Percentiles rank a stretch among this genome's conserved stretches.
Conservation (phyloP, 331 rosid species). For the Cydonia oblonga region DNA sequence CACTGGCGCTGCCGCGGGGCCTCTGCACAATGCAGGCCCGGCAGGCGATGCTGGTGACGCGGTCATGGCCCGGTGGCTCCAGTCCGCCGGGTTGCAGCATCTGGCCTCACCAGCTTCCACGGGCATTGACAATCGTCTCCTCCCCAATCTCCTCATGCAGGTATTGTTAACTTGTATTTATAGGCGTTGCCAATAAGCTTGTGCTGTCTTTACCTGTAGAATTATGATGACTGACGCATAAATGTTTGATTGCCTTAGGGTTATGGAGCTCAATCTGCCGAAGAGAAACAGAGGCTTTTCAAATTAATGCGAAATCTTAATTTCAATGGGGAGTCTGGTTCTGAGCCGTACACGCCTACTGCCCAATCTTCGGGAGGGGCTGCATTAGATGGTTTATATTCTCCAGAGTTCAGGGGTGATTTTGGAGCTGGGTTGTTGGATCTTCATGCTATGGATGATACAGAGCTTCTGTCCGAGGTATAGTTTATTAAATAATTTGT, state of each 20-base stretch:
- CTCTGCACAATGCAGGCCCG: conserved; percentile 61
- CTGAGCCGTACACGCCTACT: conserved; percentile 56
- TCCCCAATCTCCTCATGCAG: conserved; percentile 92
- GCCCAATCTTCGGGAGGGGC: conserved; percentile 56
- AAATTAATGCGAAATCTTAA: conserved; percentile 91
- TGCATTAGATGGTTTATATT: conserved; percentile 58
- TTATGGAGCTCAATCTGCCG: conserved; percentile 94
- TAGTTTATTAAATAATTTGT: neutral
- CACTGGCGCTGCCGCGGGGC: conserved; percentile 42
- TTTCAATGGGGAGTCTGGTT: conserved; percentile 83
- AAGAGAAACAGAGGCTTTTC: conserved; percentile 88
- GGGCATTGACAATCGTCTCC: conserved; percentile 69
- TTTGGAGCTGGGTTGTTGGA: conserved; percentile 98
- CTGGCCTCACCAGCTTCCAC: conserved; percentile 96
- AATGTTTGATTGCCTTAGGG: conserved; percentile 38
- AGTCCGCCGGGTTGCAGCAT: conserved; percentile 99
- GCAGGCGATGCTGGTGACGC: conserved; percentile 86
- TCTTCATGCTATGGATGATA: conserved; percentile 98
- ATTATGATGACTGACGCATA: neutral
- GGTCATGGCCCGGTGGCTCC: conserved; percentile 99
- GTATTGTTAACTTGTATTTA: conserved; percentile 17
- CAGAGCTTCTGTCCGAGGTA: conserved; percentile 90
- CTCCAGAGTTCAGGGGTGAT: conserved; percentile 87
- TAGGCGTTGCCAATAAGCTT: neutral
- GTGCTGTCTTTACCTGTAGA: neutral